phyloP scores from a whole-genome alignment of 2,329 filamentous ascomycete genomes.

The Botrytis byssoidea region DNA sequence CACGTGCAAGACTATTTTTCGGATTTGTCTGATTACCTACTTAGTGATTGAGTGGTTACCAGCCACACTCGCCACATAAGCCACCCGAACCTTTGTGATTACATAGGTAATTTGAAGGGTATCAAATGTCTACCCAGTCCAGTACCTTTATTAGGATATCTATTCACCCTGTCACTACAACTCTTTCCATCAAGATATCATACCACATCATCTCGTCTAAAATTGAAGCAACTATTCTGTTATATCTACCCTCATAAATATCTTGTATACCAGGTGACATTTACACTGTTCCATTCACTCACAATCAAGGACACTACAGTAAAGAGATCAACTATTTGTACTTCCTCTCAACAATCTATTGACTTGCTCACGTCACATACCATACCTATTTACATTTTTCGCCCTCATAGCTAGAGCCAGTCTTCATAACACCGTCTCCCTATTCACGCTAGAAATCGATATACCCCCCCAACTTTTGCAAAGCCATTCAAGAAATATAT shows the following conservation, averaged over 20 bases:
- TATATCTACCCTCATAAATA: not conserved
- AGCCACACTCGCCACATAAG: not conserved
- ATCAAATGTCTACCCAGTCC: no score
- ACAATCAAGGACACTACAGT: not conserved
- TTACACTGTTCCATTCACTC: not conserved
- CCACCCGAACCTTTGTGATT: not conserved
- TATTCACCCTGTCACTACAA: not conserved
- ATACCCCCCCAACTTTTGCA: not conserved
- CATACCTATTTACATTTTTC: not conserved
- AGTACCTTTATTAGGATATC: not conserved
- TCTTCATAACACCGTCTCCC: not conserved
- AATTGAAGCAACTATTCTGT: not conserved
- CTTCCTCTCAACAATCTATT: not conserved
- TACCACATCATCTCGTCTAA: not conserved
- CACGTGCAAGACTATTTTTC: slow-evolving; percentile 8
- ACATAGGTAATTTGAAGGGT: not conserved
- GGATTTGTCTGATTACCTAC: not conserved
- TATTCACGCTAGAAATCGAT: not conserved
- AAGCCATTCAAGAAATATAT: not conserved
- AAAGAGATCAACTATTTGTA: not conserved
- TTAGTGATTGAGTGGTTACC: not conserved
- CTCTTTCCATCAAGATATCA: not conserved
- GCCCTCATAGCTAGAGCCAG: not conserved
- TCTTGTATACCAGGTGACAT: not conserved
- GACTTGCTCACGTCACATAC: not conserved